Conservation (phyloP, 164 flowering plant species). For the Nymphaea thermarum region DNA sequence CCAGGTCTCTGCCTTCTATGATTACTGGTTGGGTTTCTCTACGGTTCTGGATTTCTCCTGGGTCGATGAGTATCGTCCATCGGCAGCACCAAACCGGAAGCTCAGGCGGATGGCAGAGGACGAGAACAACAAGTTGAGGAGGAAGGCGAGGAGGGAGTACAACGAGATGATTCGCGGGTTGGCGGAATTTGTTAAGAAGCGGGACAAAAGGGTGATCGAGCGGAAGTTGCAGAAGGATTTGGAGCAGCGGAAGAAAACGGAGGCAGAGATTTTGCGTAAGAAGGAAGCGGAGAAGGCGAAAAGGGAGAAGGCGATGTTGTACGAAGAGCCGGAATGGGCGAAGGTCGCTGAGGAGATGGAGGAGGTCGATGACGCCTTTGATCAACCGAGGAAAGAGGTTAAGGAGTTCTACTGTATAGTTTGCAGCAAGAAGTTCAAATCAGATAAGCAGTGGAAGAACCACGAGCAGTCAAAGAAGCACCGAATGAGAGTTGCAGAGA, state of each 20-base stretch:
- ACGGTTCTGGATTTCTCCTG: conserved; percentile 82
- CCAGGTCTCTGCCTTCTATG: conserved; percentile 81
- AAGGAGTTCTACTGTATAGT: conserved; percentile 72
- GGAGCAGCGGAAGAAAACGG: conserved; percentile 60
- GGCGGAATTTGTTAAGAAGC: conserved; percentile 89
- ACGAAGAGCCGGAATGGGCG: conserved; percentile 86
- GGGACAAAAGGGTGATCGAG: conserved; percentile 90
- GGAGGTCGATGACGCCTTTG: conserved; percentile 22
- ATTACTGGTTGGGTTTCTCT: conserved; percentile 67
- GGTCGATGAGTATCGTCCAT: conserved; percentile 65
- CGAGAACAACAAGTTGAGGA: conserved; percentile 84
- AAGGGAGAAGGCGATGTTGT: conserved; percentile 50
- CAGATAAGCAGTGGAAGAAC: conserved; percentile 97
- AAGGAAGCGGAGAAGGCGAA: conserved; percentile 50
- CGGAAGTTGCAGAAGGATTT: conserved; percentile 54
- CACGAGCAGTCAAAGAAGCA: conserved; percentile 99
- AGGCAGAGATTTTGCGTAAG: conserved; percentile 47
- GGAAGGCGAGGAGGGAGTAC: conserved; percentile 77
- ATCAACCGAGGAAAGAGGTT: conserved; percentile 15
- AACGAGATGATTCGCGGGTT: conserved; percentile 81
- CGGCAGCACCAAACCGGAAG: conserved; percentile 53
- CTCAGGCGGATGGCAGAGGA: conserved; percentile 80
- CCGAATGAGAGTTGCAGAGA: conserved; percentile 64
- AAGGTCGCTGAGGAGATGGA: conserved; percentile 26
- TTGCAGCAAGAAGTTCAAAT: conserved; percentile 89